Percentiles rank a stretch among this genome's conserved stretches.
Evolutionary conservation across 257 asterid species (phyloP).

Genomic region (Fraxinus anomala): DNA sequence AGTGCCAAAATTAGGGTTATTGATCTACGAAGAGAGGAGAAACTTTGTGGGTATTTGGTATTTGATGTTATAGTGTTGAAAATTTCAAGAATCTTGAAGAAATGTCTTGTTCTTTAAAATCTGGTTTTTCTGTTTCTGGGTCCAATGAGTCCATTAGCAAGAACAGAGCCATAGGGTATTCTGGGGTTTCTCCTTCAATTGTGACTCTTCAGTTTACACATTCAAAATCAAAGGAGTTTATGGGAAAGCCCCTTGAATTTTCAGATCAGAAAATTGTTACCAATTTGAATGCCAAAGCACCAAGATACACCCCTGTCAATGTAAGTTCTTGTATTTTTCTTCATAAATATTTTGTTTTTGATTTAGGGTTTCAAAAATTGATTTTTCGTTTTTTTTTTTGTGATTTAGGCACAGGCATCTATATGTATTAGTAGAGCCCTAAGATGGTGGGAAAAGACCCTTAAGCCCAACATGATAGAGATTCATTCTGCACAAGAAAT

Average conservation of each 20-base stretch:
- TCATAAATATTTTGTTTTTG: background rate
- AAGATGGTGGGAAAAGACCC: slow-evolving; percentile 93
- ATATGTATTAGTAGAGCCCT: slow-evolving; percentile 46
- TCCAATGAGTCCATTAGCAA: slow-evolving; percentile 35
- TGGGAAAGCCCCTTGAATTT: slow-evolving; percentile 51
- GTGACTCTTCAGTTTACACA: slow-evolving; percentile 47
- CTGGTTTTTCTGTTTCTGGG: slow-evolving; percentile 53
- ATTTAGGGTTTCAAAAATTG: background rate
- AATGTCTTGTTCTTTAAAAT: slow-evolving; percentile 66
- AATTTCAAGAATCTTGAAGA: slow-evolving; percentile 25
- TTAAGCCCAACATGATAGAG: slow-evolving; percentile 80
- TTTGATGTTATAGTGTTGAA: slow-evolving; percentile 32
- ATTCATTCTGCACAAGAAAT: slow-evolving; percentile 68
- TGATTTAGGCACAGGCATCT: slow-evolving; percentile 63
- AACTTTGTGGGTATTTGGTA: background rate
- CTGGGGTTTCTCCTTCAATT: slow-evolving; percentile 41
- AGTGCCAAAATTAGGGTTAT: background rate
- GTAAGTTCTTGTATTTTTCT: slow-evolving; percentile 27
- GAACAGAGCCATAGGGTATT: slow-evolving; percentile 36
- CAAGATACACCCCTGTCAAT: slow-evolving; percentile 49
- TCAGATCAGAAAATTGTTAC: slow-evolving; percentile 38
- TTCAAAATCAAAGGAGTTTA: slow-evolving; percentile 43
- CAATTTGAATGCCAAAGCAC: slow-evolving; percentile 37
- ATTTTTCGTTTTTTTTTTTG: background rate
- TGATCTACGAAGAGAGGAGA: slow-evolving; percentile 1